Evolutionary conservation across 768 basidiomycete genomes (phyloP).

Genomic region (Megacollybia marginata): DNA sequence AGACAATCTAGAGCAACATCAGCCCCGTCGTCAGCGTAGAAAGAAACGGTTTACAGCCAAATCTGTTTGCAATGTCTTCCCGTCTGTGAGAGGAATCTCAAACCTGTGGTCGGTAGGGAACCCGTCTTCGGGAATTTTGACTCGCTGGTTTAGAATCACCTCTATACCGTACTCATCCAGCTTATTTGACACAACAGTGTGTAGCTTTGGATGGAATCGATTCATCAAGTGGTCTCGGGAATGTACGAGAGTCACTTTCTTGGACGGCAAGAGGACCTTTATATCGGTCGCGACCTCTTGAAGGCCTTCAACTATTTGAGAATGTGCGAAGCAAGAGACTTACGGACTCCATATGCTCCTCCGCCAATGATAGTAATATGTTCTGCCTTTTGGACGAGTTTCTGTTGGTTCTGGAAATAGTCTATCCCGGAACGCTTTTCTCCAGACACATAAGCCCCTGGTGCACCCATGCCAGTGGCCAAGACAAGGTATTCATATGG

Average conservation of each 20-base stretch:
- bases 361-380: slow-evolving; percentile 49
- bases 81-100: slow-evolving; percentile 28
- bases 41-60: slow-evolving; percentile 24
- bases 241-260: slow-evolving; percentile 38
- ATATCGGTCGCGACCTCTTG: slow-evolving; percentile 43
- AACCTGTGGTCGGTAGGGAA: slow-evolving; percentile 19
- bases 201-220: slow-evolving; percentile 32
- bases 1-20: slow-evolving; percentile 14
- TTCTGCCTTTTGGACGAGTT: slow-evolving; percentile 22
- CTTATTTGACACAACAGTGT: slow-evolving; percentile 18
- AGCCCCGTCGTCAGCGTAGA: background rate
- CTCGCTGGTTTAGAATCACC: slow-evolving; percentile 31
- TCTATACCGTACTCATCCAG: slow-evolving; percentile 27
- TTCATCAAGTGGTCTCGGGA: slow-evolving; percentile 37
- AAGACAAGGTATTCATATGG: slow-evolving; percentile 26
- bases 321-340: slow-evolving; percentile 12
- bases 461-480: slow-evolving; percentile 24
- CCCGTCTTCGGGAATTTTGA: slow-evolving; percentile 18
- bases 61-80: slow-evolving; percentile 30
- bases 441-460: slow-evolving; percentile 9
- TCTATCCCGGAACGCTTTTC: slow-evolving; percentile 19
- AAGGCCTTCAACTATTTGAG: background rate
- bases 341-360: slow-evolving; percentile 52
- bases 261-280: slow-evolving; percentile 27
- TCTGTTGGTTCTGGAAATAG: slow-evolving; percentile 19